Percentiles rank a stretch among this genome's conserved stretches.
These are phyloP conservation scores for Cenococcum geophilum DNA, from an alignment of 495 filamentous ascomycete genomes.

Conservation along the genomic window DNA sequence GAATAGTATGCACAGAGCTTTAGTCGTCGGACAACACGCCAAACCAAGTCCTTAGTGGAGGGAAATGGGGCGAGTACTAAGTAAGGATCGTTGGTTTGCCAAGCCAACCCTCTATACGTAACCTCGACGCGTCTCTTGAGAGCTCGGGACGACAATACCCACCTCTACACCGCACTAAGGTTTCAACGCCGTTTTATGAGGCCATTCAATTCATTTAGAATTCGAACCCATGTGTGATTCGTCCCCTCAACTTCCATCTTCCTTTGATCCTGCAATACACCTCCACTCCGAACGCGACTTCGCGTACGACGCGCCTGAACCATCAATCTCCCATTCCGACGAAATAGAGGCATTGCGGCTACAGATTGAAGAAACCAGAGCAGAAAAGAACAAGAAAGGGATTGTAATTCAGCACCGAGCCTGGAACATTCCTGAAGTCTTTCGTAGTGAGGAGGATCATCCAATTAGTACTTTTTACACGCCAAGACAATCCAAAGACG, in stretches of 20 bases:
- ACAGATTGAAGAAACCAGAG: slow-evolving; percentile 45
- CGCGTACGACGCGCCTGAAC: slow-evolving; percentile 20
- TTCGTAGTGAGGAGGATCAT: slow-evolving; percentile 57
- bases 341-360: slow-evolving; percentile 56
- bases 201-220: neutral
- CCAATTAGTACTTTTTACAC: slow-evolving; percentile 37
- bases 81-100: no score
- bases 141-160: neutral
- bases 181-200: no score
- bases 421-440: slow-evolving; percentile 54
- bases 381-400: slow-evolving; percentile 44
- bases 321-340: slow-evolving; percentile 48
- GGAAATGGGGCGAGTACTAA: no score
- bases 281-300: slow-evolving; percentile 44
- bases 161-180: neutral
- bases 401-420: slow-evolving; percentile 61
- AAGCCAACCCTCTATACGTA: no score
- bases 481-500: neutral
- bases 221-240: slow-evolving; percentile 15
- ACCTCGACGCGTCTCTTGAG: no score
- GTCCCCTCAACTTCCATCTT: slow-evolving; percentile 36
- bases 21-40: no score
- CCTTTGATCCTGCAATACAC: slow-evolving; percentile 50
- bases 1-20: no score
- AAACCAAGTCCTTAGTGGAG: no score